Evolutionary conservation across 129 eudicot species (phyloP), one percentile per base, ranked within the genome.

Genomic region (Oenanthe sinensis): DNA sequence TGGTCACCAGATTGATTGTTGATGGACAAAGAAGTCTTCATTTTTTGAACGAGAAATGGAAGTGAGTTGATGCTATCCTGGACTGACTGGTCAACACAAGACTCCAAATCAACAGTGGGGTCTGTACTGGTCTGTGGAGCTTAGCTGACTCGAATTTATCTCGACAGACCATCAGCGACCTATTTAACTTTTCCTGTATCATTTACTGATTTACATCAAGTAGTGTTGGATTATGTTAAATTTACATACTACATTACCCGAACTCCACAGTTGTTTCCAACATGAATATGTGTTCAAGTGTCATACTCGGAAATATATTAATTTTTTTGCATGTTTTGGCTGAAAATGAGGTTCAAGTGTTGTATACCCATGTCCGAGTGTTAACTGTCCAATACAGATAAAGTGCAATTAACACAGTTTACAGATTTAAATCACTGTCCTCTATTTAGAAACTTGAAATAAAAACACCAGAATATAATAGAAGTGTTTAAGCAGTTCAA

Each of bases 101-200:
- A 89, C 52, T 93, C 98, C 90, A 93, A 77, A 75, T 87, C 92
- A 68, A 52, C 78, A 67, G 77, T 80, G 54, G 97, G 84, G 79
- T 86, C 85, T 20, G 82, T 82, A 58, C 81, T 76, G 15, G 85
- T 85, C 22, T 86, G 79, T 91, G 95, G 79, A 87, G 86, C 82
- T 87, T 93, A 67, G 97, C 87, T 9, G 94, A 49, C 88, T 93
- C 97, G 13, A 81, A 89, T 79, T 85, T 93, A 85, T 93, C 98
- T 85, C 87, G 97, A 85, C 98, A 93, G 30, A 91, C 97, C 86
- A 85, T 86, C 69, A 93, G 84, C 16, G 92, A 81, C 84, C 97
- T 81, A 52, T 87, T 85, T 84, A 91, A 67, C 76, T 86, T 85
- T 84, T 89, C 97, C 98, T 93, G 83, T 28, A 84, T 24, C 5